Conservation (phyloP, 23 red algal genomes). For the Cyanidiococcus yangmingshanensis region DNA sequence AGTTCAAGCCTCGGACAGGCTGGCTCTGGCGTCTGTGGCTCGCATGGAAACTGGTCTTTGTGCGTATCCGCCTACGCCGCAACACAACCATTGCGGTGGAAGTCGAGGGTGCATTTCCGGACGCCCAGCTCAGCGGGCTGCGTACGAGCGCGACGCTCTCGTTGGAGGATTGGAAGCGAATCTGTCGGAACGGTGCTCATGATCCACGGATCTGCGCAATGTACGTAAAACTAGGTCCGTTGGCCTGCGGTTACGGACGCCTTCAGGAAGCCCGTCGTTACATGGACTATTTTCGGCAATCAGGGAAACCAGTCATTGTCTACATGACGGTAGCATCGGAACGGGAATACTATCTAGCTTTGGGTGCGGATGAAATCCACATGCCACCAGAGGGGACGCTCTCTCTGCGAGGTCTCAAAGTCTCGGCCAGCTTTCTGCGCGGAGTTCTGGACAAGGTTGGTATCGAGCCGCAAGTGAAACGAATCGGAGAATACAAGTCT, state of each 20-base stretch:
- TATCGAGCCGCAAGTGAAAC: conserved; percentile 80
- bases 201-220: conserved; percentile 83
- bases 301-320: conserved; percentile 54
- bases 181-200: conserved; percentile 65
- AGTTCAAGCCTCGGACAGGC: conserved; percentile 6
- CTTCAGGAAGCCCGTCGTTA: conserved; percentile 83
- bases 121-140: not conserved
- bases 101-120: not conserved
- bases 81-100: not conserved
- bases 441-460: conserved; percentile 92
- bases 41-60: not conserved
- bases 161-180: conserved; percentile 35
- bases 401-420: conserved; percentile 54
- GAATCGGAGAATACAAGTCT: conserved; percentile 88
- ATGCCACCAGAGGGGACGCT: conserved; percentile 65
- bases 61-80: not conserved
- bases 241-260: conserved; percentile 76
- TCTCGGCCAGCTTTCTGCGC: conserved; percentile 60
- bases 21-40: not conserved
- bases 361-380: conserved; percentile 57
- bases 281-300: conserved; percentile 66
- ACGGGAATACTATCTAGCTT: conserved; percentile 66
- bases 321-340: conserved; percentile 57
- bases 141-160: not conserved
- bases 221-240: conserved; percentile 44